Percentiles rank a stretch among this genome's conserved stretches.
These are phyloP conservation scores for Fusarium sp. DNA, from an alignment of 2,329 filamentous ascomycete species.

Conservation along the genomic window DNA sequence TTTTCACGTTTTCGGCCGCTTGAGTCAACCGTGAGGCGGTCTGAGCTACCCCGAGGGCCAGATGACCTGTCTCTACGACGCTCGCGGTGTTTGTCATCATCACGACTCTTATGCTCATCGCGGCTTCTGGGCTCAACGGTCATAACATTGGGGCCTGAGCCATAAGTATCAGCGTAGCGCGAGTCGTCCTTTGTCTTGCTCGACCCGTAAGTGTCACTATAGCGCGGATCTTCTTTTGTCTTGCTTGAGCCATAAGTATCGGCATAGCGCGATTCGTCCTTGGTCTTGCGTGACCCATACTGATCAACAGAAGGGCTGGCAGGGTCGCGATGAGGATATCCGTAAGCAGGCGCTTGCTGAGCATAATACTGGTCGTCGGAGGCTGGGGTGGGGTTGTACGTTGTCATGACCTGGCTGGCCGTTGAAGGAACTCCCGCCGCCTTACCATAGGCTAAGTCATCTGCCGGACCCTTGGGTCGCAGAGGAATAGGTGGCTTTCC, in stretches of 20 bases:
- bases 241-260: constrained; percentile 56
- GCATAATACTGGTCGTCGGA: constrained; percentile 28
- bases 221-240: constrained; percentile 43
- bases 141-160: constrained; percentile 57
- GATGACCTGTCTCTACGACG: constrained; percentile 50
- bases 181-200: constrained; percentile 44
- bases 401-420: constrained; percentile 43
- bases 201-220: constrained; percentile 56
- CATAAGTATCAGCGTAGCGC: constrained; percentile 54
- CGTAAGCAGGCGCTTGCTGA: constrained; percentile 34
- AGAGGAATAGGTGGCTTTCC: constrained; percentile 54
- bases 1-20: constrained; percentile 46
- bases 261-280: constrained; percentile 45
- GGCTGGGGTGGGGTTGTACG: constrained; percentile 45
- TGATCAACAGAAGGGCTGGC: constrained; percentile 39
- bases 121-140: constrained; percentile 58
- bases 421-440: constrained; percentile 35
- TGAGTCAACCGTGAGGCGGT: constrained; percentile 42
- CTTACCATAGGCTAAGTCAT: constrained; percentile 48
- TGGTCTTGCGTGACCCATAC: constrained; percentile 37
- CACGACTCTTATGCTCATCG: constrained; percentile 55
- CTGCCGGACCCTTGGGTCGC: constrained; percentile 42
- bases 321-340: constrained; percentile 30
- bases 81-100: constrained; percentile 54
- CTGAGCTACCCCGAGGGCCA: constrained; percentile 39